phyloP scores from a whole-genome alignment of 345 rosid genomes.

The Laguncularia racemosa region DNA sequence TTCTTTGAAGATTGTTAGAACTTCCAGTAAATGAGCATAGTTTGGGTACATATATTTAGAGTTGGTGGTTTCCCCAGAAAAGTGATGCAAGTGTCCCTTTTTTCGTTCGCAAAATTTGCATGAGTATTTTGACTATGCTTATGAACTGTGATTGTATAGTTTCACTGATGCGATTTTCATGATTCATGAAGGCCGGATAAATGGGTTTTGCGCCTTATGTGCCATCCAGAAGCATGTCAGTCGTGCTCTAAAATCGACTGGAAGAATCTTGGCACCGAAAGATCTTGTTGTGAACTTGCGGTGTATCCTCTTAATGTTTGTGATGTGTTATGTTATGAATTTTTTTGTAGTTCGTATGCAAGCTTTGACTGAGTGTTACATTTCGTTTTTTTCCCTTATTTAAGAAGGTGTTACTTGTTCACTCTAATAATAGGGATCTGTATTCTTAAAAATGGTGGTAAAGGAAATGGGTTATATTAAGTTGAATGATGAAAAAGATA shows the following conservation, averaged over 20 bases:
- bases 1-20: too few relatives aligned
- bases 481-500: too few relatives aligned
- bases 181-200: slow-evolving; percentile 60
- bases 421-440: too few relatives aligned
- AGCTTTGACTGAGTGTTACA: too few relatives aligned
- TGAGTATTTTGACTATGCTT: neutral
- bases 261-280: slow-evolving; percentile 69
- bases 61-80: too few relatives aligned
- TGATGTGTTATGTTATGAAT: neutral
- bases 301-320: slow-evolving; percentile 42
- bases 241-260: slow-evolving; percentile 63
- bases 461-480: too few relatives aligned
- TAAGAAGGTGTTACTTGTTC: too few relatives aligned
- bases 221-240: slow-evolving; percentile 96
- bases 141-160: neutral
- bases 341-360: neutral
- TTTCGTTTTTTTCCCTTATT: too few relatives aligned
- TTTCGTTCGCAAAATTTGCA: neutral
- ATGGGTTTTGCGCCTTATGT: slow-evolving; percentile 96
- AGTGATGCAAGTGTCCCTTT: too few relatives aligned
- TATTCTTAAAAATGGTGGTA: too few relatives aligned
- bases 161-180: slow-evolving; percentile 10
- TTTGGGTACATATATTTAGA: too few relatives aligned
- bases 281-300: slow-evolving; percentile 86
- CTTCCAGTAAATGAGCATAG: too few relatives aligned